Percentiles rank a stretch among this genome's conserved stretches.
Evolutionary conservation across 176 grass and related monocot species (phyloP).

Genomic region (Carex scoparia): DNA sequence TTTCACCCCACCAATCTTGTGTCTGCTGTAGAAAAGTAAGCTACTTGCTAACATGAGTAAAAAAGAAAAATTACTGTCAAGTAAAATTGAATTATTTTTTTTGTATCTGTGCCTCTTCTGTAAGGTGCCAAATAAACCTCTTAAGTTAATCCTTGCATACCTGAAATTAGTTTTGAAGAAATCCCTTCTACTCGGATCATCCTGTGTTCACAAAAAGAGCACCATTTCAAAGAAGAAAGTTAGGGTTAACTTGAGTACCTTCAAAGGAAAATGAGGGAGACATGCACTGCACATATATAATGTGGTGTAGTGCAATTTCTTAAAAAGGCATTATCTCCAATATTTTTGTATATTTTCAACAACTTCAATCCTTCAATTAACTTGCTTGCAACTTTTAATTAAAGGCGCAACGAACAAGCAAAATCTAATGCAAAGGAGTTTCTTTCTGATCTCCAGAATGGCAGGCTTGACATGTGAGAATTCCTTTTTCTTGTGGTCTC

Average conservation of each 20-base stretch:
- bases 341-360: not conserved
- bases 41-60: not conserved
- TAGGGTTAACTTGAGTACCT: constrained; percentile 22
- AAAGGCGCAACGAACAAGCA: constrained; percentile 41
- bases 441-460: constrained; percentile 88
- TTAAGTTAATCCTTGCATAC: not conserved
- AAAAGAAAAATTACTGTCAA: not conserved
- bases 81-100: not conserved
- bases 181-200: not conserved
- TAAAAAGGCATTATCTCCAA: not conserved
- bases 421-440: constrained; percentile 63
- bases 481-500: not conserved
- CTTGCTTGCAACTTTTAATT: constrained; percentile 6
- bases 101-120: not conserved
- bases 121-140: not conserved
- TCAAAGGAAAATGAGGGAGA: not conserved
- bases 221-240: constrained; percentile 40
- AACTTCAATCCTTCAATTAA: not conserved
- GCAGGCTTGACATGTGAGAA: constrained; percentile 79
- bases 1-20: constrained; percentile 95
- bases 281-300: not conserved
- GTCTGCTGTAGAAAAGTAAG: constrained; percentile 85
- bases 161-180: not conserved
- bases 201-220: not conserved
- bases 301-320: not conserved